Evolutionary conservation across 148 eudicot species (phyloP).

Genomic region (Rhododendron mucronatum): DNA sequence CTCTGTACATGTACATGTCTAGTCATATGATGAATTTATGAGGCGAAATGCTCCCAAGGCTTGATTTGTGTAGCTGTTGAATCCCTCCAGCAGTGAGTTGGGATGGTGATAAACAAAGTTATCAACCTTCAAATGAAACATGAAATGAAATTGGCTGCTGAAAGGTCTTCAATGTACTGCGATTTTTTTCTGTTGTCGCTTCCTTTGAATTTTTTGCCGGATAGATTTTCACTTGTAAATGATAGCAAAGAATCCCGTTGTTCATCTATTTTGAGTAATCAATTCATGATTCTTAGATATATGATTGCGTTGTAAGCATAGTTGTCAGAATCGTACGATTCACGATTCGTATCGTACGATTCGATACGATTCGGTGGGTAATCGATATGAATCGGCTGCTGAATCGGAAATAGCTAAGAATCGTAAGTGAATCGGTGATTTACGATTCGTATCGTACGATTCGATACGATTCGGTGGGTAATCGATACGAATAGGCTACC

Average conservation of each 20-base stretch:
- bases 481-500: no score
- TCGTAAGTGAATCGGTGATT: no score
- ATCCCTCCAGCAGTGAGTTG: neutral
- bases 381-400: no score
- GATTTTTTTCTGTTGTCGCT: neutral
- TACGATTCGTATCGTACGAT: no score
- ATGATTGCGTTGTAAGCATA: neutral
- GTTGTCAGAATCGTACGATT: no score
- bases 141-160: neutral
- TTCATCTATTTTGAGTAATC: neutral
- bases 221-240: neutral
- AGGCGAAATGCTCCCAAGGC: neutral
- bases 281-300: neutral
- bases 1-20: constrained; percentile 4
- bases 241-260: neutral
- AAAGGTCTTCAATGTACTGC: neutral
- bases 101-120: neutral
- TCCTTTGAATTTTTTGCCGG: neutral
- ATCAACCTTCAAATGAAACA: neutral
- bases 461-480: no score
- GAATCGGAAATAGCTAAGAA: no score
- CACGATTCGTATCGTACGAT: no score
- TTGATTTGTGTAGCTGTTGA: neutral
- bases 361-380: no score
- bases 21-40: neutral